Evolutionary conservation across 2,329 filamentous ascomycete species (phyloP).

Genomic region (Ascochyta clinopodiicola): DNA sequence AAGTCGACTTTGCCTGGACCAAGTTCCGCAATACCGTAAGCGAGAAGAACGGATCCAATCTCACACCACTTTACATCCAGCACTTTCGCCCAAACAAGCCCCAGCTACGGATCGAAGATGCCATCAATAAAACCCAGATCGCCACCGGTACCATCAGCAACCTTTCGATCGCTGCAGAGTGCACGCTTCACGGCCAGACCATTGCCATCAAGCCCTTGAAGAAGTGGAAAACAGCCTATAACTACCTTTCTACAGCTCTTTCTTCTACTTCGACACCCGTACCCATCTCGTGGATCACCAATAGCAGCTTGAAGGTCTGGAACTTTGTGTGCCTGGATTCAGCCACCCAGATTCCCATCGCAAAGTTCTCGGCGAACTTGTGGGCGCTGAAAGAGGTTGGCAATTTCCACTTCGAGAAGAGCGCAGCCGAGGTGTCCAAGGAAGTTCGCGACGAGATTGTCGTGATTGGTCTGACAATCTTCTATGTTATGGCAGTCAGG

Average conservation of each 20-base stretch:
- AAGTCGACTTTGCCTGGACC: conserved; percentile 28
- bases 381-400: conserved; percentile 31
- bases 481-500: conserved; percentile 27
- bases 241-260: conserved; percentile 27
- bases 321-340: conserved; percentile 29
- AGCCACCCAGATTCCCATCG: conserved; percentile 23
- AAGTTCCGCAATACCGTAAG: conserved; percentile 28
- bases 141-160: conserved; percentile 24
- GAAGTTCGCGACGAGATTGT: conserved; percentile 28
- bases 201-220: conserved; percentile 27
- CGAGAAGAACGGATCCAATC: conserved; percentile 15
- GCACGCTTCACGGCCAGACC: conserved; percentile 19
- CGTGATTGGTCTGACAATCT: conserved; percentile 22
- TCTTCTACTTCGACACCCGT: conserved; percentile 3
- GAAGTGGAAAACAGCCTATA: conserved; percentile 29
- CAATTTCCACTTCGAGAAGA: conserved; percentile 26
- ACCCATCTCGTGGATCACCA: conserved; percentile 25
- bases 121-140: conserved; percentile 5
- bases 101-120: conserved; percentile 23
- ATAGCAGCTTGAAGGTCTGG: conserved; percentile 24
- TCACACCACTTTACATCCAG: conserved; percentile 26
- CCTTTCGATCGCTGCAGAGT: conserved; percentile 25
- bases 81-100: conserved; percentile 28
- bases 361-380: conserved; percentile 25
- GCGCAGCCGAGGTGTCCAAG: conserved; percentile 10